Evolutionary conservation across 176 grass and related monocot species (phyloP).

Genomic region (Carex scoparia): DNA sequence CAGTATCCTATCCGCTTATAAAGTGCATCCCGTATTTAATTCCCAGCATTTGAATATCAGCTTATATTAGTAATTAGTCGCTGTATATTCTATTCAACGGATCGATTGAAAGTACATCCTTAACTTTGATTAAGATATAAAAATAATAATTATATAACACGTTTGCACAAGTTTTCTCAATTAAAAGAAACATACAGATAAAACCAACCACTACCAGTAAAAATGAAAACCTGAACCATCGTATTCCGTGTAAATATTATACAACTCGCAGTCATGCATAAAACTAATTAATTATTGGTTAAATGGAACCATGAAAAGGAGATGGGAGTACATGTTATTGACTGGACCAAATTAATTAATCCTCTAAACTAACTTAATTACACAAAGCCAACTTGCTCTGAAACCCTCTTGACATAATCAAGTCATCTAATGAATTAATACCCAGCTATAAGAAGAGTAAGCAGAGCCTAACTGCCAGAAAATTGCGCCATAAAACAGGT

Average conservation of each 20-base stretch:
- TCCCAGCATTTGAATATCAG: neutral
- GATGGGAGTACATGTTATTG: neutral
- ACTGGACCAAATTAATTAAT: neutral
- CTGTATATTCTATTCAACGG: neutral
- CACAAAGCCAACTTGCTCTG: neutral
- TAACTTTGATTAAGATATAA: neutral
- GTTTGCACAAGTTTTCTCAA: neutral
- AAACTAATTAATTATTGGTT: neutral
- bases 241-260: neutral
- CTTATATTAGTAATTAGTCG: neutral
- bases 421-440: neutral
- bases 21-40: neutral
- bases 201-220: neutral
- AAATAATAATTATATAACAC: neutral
- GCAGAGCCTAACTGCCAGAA: slow-evolving; percentile 13
- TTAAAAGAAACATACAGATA: neutral
- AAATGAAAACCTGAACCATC: neutral
- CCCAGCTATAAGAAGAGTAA: neutral
- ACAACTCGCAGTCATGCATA: neutral
- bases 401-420: neutral
- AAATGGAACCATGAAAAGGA: neutral
- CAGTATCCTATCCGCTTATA: neutral
- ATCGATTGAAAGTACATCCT: neutral
- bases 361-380: neutral
- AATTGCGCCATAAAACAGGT: neutral